These are phyloP conservation scores for Eucalyptus viminalis DNA, from an alignment of 345 rosid genomes.

Conservation along the genomic window DNA sequence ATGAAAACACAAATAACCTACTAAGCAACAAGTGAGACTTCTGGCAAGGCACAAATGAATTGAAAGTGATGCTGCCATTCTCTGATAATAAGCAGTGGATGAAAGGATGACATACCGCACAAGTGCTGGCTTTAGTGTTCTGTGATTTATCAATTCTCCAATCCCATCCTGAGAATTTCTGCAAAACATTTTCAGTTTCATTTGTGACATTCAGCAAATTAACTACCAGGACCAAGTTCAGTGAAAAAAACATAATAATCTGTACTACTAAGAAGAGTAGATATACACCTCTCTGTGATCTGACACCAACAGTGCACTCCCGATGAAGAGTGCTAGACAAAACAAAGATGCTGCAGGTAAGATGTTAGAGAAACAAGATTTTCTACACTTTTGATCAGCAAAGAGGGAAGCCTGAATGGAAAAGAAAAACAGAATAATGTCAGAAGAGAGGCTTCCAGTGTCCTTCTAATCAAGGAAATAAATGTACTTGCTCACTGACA, in stretches of 20 bases:
- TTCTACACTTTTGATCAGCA: slow-evolving; percentile 16
- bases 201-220: neutral
- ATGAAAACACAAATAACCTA: neutral
- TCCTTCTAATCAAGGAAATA: neutral
- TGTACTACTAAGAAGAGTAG: neutral
- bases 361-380: slow-evolving; percentile 16
- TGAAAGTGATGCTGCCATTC: neutral
- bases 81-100: neutral
- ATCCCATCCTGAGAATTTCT: slow-evolving; percentile 26
- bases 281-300: slow-evolving; percentile 21
- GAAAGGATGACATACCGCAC: slow-evolving; percentile 25
- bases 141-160: neutral
- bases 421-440: neutral
- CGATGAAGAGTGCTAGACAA: slow-evolving; percentile 24
- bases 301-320: slow-evolving; percentile 16
- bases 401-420: slow-evolving; percentile 13
- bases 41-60: neutral
- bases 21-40: neutral
- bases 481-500: neutral
- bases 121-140: slow-evolving; percentile 1
- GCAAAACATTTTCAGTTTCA: neutral
- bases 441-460: neutral
- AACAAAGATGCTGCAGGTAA: slow-evolving; percentile 27
- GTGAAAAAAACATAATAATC: neutral
- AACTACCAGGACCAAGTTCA: neutral